These are phyloP conservation scores for Coniochaeta sp. DNA, from an alignment of 2,329 filamentous ascomycete genomes.

Conservation along the genomic window DNA sequence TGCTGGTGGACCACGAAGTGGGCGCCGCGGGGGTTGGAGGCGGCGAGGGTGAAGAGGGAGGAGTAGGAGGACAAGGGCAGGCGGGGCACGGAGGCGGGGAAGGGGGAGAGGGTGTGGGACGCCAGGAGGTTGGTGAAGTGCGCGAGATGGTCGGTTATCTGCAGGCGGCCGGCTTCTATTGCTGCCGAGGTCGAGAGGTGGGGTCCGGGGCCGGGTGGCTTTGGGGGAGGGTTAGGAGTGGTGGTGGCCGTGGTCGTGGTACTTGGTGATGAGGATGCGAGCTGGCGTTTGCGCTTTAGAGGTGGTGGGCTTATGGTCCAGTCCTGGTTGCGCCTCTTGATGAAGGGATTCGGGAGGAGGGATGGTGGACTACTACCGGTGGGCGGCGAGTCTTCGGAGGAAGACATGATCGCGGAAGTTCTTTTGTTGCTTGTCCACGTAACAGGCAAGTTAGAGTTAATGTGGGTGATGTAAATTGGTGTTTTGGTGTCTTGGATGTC, in stretches of 20 bases:
- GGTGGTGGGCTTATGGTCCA: not conserved
- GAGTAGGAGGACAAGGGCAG: conserved; percentile 27
- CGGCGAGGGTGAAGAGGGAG: conserved; percentile 27
- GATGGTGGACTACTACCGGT: not conserved
- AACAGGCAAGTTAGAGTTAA: too few relatives aligned
- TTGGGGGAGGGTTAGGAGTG: not conserved
- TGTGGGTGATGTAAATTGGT: too few relatives aligned
- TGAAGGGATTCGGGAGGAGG: not conserved
- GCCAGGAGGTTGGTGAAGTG: conserved; percentile 29
- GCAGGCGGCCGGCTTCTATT: conserved; percentile 30
- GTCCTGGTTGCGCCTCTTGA: not conserved
- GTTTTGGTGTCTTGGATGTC: too few relatives aligned
- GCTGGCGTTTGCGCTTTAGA: not conserved
- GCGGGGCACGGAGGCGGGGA: conserved; percentile 15
- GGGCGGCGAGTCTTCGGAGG: not conserved
- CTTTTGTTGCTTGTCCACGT: too few relatives aligned
- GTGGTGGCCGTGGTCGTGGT: not conserved
- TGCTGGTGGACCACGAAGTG: conserved; percentile 70
- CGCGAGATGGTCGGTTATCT: conserved; percentile 28
- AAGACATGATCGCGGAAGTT: not conserved
- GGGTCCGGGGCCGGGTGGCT: not conserved
- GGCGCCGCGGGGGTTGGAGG: conserved; percentile 24
- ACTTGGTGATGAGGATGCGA: not conserved
- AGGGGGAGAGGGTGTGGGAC: conserved; percentile 10
- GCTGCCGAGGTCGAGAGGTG: conserved; percentile 20